Base-by-base conservation (phyloP, 441 rosid genomes). In the Gossypium trilobum region DNA sequence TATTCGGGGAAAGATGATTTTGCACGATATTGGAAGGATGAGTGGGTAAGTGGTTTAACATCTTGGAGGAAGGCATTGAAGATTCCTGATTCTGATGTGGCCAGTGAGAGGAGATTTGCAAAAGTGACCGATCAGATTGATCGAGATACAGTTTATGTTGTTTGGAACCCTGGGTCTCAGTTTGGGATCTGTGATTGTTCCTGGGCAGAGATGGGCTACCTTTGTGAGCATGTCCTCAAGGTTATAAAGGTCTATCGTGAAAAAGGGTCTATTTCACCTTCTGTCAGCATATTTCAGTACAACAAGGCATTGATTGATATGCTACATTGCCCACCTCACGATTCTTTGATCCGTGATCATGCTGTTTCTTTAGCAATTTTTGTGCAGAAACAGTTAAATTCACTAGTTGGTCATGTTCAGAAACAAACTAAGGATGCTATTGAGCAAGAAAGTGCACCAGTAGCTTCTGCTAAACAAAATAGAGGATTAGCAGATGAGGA, bases 31-130 rank as follows among this genome's bases (percentile, higher is more conserved):
- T 81, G 89, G 88, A 90, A 84, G 82, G 93, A 91, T 52, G 98
- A 90, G 79, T 93, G 97, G 97, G 84, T 71, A 48, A 89, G 89
- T 58, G 97, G 96, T 62, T 86, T 90, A 73, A 93, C 96, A 61
- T 80, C 93, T 56, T 93, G 94, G 92, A 84, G 87, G 16, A 82
- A 82, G 84, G 91, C 97, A 48, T 74, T 85, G 70, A 86, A 82
- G 72, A 87, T 93, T 78, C 91, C 85, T 11, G 89, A 90, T 72
- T 75, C 85, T 58, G 85, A 88, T 81, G 91, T 89, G 78, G 59
- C 73, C 50, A 31, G 84, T 70, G 87, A 89, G 69, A 85, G 80
- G 60, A 81, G 72, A 79, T 74, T 78, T 76, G 97, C 87, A 27
- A 89, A 78, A 79, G 85, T 91, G 68, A 85, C 71, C 6, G 87